phyloP scores from a whole-genome alignment of 2,329 filamentous ascomycete species.

The Alternaria sp. region DNA sequence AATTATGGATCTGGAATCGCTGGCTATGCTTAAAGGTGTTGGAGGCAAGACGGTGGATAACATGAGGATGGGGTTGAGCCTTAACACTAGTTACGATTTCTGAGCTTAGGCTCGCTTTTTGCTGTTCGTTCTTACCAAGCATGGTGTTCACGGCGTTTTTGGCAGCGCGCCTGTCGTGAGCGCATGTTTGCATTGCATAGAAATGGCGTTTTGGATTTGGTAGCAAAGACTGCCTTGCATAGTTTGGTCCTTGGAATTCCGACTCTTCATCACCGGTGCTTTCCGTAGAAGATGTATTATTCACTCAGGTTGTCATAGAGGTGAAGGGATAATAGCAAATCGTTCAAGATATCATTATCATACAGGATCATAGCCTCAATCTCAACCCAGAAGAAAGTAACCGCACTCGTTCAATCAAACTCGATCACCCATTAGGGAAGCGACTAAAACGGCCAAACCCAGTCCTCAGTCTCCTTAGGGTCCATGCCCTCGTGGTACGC shows the following conservation, averaged over 20 bases:
- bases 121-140: constrained; percentile 14
- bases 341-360: background rate
- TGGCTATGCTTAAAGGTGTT: constrained; percentile 59
- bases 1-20: constrained; percentile 52
- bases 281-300: background rate
- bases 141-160: constrained; percentile 28
- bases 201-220: constrained; percentile 3
- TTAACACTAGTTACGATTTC: constrained; percentile 32
- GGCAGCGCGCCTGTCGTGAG: background rate
- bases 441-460: constrained; percentile 67
- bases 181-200: constrained; percentile 2
- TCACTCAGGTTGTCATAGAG: background rate
- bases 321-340: background rate
- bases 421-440: background rate
- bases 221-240: constrained; percentile 1
- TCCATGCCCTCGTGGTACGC: constrained; percentile 76
- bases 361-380: background rate
- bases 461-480: constrained; percentile 69
- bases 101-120: constrained; percentile 20
- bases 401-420: background rate
- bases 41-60: constrained; percentile 61
- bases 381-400: background rate
- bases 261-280: background rate
- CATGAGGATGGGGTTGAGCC: constrained; percentile 54
- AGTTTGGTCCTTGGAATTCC: background rate